Evolutionary conservation across 129 eudicot genomes (phyloP).

Genomic region (Flaveria bidentis): DNA sequence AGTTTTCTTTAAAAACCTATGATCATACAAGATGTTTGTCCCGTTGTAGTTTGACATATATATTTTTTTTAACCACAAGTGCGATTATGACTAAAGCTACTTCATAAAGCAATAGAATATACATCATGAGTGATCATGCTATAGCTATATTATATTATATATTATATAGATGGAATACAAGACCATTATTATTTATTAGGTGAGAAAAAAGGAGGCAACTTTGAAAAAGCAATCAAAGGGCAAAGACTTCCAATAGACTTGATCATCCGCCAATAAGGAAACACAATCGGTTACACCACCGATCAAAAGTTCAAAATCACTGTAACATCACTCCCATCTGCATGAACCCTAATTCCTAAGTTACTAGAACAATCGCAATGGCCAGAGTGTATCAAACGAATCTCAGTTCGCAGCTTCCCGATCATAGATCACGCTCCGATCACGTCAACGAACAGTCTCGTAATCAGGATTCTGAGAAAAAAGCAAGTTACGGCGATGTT

Average conservation of each 20-base stretch:
- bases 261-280: constrained; percentile 2
- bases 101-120: not conserved
- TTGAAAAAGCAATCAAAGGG: constrained; percentile 22
- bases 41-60: too few relatives aligned
- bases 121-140: not conserved
- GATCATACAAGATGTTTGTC: too few relatives aligned
- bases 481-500: not conserved
- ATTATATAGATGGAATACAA: not conserved
- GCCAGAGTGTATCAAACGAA: constrained; percentile 26
- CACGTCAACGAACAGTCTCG: constrained; percentile 13
- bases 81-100: too few relatives aligned
- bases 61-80: too few relatives aligned
- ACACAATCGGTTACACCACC: not conserved
- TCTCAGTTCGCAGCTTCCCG: constrained; percentile 16
- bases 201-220: constrained; percentile 36
- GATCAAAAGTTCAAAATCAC: not conserved
- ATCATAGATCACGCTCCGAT: constrained; percentile 22
- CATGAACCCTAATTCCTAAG: constrained; percentile 26
- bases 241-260: constrained; percentile 12
- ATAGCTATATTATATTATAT: too few relatives aligned
- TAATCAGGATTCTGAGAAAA: constrained; percentile 28
- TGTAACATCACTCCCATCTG: constrained; percentile 11
- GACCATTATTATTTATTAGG: not conserved
- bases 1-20: too few relatives aligned
- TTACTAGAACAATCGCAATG: constrained; percentile 7